Base-by-base conservation (phyloP, 768 basidiomycete species). In the Hypholoma fasciculare region DNA sequence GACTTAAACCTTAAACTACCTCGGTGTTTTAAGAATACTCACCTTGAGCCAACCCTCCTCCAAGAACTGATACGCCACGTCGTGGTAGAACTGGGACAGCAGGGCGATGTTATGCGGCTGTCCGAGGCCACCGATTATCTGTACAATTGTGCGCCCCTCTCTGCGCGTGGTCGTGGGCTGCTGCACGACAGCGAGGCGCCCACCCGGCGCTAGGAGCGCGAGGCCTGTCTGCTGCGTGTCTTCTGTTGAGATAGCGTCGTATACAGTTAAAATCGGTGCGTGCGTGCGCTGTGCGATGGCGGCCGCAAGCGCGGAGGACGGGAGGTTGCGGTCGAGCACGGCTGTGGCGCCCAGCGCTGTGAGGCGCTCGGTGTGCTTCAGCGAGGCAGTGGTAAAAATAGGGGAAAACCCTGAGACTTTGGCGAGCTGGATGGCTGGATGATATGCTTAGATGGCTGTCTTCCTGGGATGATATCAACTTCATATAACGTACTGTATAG, bases 371-470 rank as follows among this genome's bases (percentile, higher is more conserved):
- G 64, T 54, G 34, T 75, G 68, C n/a, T 63, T 60, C 12, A 49
- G 62, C 14, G 71, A 76, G 0, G 76, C 67, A 3, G 69, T 77
- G 50, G 72, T 60, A n/a, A 78, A 78, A 52, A 80, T 76, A 13
- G 75, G 75, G 17, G 69, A 66, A 63, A 78, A 78, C 3, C 76
- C 78, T 2, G 77, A 74, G 43, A 72, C 36, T 50, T 63, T 70
- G 17, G 75, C 77, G 30, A 80, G 68, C 59, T 80, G 77, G 56
- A 78, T 71, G n/a, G 58, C 78, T 79, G 23, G 69, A 54, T 17
- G n/a, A 36, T 20, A 49, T n/a, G 1, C 2, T 16, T 9, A 4
- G n/a, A 1, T 39, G 23, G 7, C 4, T 9, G 11, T 12, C 1
- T 20, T 3, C 7, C 37, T 34, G 17, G 42, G 14, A 13, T 16